A percentile compares a stretch with the other conserved stretches of the same genome.
Conservation (phyloP, 108 stramenopile species). For the Fragilaria crotonensis region DNA sequence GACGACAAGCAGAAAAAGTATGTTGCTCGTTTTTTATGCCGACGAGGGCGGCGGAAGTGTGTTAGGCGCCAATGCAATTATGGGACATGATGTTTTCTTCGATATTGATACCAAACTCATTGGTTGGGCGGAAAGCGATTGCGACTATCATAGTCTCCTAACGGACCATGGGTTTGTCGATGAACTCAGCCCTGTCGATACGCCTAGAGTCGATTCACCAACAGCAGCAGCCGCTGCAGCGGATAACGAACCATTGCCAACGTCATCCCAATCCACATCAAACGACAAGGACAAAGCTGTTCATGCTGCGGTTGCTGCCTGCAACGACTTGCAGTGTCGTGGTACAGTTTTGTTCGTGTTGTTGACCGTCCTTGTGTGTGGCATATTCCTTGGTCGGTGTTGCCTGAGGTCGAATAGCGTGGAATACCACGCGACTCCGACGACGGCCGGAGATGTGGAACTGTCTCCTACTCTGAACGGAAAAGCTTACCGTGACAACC, state of each 20-base stretch:
- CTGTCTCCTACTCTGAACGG: background rate
- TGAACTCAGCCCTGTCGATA: background rate
- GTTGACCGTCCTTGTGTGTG: background rate
- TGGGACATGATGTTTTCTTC: slow-evolving; percentile 90
- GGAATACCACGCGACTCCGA: background rate
- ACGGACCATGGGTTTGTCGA: background rate
- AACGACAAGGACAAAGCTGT: background rate
- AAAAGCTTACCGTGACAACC: background rate
- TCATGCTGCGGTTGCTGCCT: background rate
- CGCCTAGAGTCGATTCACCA: background rate
- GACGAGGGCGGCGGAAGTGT: slow-evolving; percentile 77
- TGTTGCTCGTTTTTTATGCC: slow-evolving; percentile 64
- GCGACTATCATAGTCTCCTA: slow-evolving; percentile 14
- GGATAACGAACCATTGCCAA: background rate
- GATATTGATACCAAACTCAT: slow-evolving; percentile 31
- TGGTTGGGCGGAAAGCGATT: slow-evolving; percentile 20
- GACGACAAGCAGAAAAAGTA: slow-evolving; percentile 40
- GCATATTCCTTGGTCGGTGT: background rate
- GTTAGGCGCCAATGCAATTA: slow-evolving; percentile 93
- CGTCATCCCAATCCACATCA: background rate
- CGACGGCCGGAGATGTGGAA: background rate
- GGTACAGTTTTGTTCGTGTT: background rate
- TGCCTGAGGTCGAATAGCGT: background rate
- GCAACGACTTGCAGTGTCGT: background rate
- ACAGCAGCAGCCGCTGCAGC: background rate